A percentile compares a stretch with the other conserved stretches of the same genome.
These are phyloP conservation scores for Sporobolomyces roseus DNA, from an alignment of 768 basidiomycete species.

Conservation along the genomic window DNA sequence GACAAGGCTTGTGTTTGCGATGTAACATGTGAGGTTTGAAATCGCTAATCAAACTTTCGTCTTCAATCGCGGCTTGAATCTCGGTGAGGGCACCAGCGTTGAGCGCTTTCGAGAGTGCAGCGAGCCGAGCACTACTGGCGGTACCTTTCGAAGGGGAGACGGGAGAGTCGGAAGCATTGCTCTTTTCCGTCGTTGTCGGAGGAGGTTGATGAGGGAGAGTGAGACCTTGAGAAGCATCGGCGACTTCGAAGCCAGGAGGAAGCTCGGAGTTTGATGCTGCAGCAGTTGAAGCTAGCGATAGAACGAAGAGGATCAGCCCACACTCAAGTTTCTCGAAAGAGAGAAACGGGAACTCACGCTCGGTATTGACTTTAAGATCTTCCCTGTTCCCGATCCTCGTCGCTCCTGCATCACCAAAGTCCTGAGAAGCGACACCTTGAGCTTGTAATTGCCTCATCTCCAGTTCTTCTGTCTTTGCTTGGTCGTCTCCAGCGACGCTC, in stretches of 20 bases:
- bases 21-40: constrained; percentile 65
- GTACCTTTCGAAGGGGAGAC: constrained; percentile 17
- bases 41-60: constrained; percentile 53
- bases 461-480: neutral
- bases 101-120: constrained; percentile 32
- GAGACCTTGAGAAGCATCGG: neutral
- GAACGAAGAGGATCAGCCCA: neutral
- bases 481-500: neutral
- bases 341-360: neutral
- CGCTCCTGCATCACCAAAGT: neutral
- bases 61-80: constrained; percentile 51
- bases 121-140: constrained; percentile 20
- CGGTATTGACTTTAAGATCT: neutral
- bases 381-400: neutral
- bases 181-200: neutral
- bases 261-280: neutral
- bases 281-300: neutral
- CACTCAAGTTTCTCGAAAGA: too few relatives aligned
- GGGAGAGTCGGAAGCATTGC: neutral
- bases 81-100: constrained; percentile 50
- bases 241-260: constrained; percentile 21
- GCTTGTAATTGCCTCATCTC: neutral
- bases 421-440: neutral
- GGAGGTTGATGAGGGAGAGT: neutral
- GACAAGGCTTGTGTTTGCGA: constrained; percentile 42